Evolutionary conservation across 2,329 filamentous ascomycete species (phyloP).

Genomic region (Diplodia sapinea): DNA sequence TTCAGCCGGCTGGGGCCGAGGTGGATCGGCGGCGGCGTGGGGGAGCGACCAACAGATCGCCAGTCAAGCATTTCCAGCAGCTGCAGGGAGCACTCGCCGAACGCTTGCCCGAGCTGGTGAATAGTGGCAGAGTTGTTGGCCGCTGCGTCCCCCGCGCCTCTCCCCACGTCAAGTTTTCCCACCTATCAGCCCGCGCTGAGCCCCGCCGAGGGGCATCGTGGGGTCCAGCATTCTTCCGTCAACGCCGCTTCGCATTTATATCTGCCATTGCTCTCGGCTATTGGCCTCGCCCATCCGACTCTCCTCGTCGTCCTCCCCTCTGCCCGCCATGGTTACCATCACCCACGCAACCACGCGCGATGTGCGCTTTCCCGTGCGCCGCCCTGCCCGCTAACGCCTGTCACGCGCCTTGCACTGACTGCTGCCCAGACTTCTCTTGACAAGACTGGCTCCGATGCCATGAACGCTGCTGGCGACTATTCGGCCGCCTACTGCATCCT

Average conservation of each 20-base stretch:
- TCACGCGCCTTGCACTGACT: constrained; percentile 1
- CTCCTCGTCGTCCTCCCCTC: not conserved
- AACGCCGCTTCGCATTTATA: constrained; percentile 20
- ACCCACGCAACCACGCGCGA: constrained; percentile 54
- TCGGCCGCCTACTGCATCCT: constrained; percentile 94
- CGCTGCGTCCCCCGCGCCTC: not conserved
- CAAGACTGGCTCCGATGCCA: constrained; percentile 95
- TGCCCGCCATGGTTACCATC: constrained; percentile 53
- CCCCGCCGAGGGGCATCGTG: constrained; percentile 31
- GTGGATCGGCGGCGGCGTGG: constrained; percentile 23
- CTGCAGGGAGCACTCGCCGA: constrained; percentile 15
- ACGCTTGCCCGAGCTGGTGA: constrained; percentile 22
- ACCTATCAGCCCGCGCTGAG: constrained; percentile 27
- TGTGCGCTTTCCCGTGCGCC: constrained; percentile 56
- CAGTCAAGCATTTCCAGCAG: constrained; percentile 21
- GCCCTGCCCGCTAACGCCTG: not conserved
- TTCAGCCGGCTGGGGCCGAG: constrained; percentile 7
- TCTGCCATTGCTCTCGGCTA: constrained; percentile 10
- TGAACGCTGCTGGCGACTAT: constrained; percentile 94
- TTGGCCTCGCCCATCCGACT: constrained; percentile 1
- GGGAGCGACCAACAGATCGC: constrained; percentile 25
- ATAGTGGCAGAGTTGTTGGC: not conserved
- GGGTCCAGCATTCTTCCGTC: constrained; percentile 29
- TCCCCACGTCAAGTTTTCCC: constrained; percentile 30
- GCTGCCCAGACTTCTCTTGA: constrained; percentile 76